phyloP scores from a whole-genome alignment of 2,329 filamentous ascomycete genomes.

The Huntiella abstrusa region DNA sequence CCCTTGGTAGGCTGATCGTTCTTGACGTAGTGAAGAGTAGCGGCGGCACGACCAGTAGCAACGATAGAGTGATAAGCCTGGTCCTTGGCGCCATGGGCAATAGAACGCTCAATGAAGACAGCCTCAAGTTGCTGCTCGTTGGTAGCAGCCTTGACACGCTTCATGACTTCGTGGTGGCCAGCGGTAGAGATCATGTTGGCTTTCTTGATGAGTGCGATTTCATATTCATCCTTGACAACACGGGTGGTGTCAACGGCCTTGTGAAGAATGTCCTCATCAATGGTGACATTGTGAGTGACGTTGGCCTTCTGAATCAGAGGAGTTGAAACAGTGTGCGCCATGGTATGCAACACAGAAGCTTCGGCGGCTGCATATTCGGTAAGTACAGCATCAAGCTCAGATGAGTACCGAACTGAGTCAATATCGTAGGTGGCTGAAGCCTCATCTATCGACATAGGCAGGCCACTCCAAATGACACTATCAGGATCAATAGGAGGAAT shows the following conservation, averaged over 20 bases:
- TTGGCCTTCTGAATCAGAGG: constrained; percentile 54
- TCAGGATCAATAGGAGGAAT: constrained; percentile 81
- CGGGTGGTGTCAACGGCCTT: constrained; percentile 49
- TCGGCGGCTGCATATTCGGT: constrained; percentile 26
- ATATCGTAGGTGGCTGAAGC: constrained; percentile 63
- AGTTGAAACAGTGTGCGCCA: constrained; percentile 58
- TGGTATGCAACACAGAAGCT: constrained; percentile 47
- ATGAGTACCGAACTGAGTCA: constrained; percentile 54
- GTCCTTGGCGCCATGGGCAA: constrained; percentile 56
- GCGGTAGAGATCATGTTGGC: constrained; percentile 52
- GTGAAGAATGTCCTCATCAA: constrained; percentile 36
- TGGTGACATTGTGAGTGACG: constrained; percentile 37
- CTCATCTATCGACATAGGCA: constrained; percentile 60
- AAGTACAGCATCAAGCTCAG: constrained; percentile 58
- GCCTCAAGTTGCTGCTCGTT: constrained; percentile 77
- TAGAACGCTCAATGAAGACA: constrained; percentile 57
- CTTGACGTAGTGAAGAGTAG: constrained; percentile 73
- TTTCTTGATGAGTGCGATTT: constrained; percentile 52
- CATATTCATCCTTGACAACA: constrained; percentile 56
- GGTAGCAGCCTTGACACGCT: constrained; percentile 39
- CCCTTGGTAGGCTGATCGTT: constrained; percentile 52
- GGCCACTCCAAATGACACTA: constrained; percentile 79
- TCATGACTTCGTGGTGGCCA: constrained; percentile 45
- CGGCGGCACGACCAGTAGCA: constrained; percentile 59
- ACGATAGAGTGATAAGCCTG: constrained; percentile 82